Conservation (phyloP, 1,284 basidiomycete genomes). For the Mixia osmundae region DNA sequence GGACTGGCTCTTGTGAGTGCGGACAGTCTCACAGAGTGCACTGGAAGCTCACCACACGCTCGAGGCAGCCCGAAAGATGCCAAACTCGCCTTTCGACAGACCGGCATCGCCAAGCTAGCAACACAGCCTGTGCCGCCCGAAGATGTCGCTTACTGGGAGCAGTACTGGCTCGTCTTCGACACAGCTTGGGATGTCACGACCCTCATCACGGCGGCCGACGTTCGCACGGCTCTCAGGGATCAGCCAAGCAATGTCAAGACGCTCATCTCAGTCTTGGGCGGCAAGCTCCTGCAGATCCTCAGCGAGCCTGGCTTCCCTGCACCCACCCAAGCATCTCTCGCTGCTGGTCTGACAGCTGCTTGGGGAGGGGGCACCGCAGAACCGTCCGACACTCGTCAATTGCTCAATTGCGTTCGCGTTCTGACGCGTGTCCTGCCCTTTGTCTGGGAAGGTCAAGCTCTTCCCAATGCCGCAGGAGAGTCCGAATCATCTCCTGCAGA, state of each 20-base stretch:
- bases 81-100: no score
- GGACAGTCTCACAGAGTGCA: no score
- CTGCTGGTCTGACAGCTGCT: no score
- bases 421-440: slow-evolving; percentile 67
- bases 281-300: slow-evolving; percentile 51
- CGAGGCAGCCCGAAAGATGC: no score
- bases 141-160: no score
- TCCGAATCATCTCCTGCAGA: no score
- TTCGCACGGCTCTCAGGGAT: slow-evolving; percentile 48
- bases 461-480: slow-evolving; percentile 19
- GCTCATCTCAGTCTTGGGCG: slow-evolving; percentile 45
- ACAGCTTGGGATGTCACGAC: slow-evolving; percentile 20
- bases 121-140: no score
- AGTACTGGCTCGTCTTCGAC: slow-evolving; percentile 41
- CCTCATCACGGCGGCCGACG: not conserved
- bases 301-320: slow-evolving; percentile 3
- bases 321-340: not conserved
- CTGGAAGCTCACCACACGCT: no score
- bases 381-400: slow-evolving; percentile 41
- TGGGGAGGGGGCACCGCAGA: not conserved
- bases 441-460: slow-evolving; percentile 36
- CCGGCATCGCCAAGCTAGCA: no score
- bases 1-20: no score
- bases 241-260: slow-evolving; percentile 65
- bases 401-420: slow-evolving; percentile 63